Percentiles rank a stretch among this genome's conserved stretches.
These are phyloP conservation scores for Blastocystis sp. DNA, from an alignment of 352 stramenopile species.

Conservation along the genomic window DNA sequence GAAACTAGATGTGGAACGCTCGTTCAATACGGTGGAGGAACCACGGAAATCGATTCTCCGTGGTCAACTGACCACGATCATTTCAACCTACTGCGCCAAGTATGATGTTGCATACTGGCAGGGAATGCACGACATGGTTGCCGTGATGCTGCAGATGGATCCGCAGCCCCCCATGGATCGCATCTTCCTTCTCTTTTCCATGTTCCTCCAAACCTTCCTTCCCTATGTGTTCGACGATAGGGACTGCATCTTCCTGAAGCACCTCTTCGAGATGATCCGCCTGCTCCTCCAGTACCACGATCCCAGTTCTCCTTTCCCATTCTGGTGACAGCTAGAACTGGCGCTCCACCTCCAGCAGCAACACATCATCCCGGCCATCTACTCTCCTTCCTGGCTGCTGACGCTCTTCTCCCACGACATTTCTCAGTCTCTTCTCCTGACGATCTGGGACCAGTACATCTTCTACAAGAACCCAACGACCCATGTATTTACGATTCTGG, in stretches of 20 bases:
- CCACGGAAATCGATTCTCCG: constrained; percentile 2
- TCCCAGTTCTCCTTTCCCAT: background rate
- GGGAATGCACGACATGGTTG: constrained; percentile 56
- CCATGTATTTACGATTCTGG: constrained; percentile 50
- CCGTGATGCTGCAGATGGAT: constrained; percentile 42
- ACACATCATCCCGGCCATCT: constrained; percentile 10
- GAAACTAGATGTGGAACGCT: constrained; percentile 24
- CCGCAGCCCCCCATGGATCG: constrained; percentile 29
- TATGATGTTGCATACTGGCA: constrained; percentile 54
- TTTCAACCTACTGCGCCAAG: constrained; percentile 49
- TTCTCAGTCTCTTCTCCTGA: background rate
- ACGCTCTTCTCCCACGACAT: constrained; percentile 52
- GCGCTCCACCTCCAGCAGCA: constrained; percentile 7
- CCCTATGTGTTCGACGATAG: constrained; percentile 49
- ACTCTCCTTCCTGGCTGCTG: constrained; percentile 49
- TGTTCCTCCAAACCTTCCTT: constrained; percentile 47
- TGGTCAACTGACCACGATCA: constrained; percentile 36
- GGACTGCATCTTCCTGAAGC: constrained; percentile 51
- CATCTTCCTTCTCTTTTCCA: constrained; percentile 47
- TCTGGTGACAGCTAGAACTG: background rate
- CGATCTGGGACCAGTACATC: constrained; percentile 56
- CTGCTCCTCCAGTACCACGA: constrained; percentile 54
- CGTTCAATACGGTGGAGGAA: constrained; percentile 47
- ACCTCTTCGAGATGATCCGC: constrained; percentile 54
- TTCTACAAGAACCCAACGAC: constrained; percentile 48